Conservation (phyloP, 2,329 filamentous ascomycete species). For the Cercospora zeina region DNA sequence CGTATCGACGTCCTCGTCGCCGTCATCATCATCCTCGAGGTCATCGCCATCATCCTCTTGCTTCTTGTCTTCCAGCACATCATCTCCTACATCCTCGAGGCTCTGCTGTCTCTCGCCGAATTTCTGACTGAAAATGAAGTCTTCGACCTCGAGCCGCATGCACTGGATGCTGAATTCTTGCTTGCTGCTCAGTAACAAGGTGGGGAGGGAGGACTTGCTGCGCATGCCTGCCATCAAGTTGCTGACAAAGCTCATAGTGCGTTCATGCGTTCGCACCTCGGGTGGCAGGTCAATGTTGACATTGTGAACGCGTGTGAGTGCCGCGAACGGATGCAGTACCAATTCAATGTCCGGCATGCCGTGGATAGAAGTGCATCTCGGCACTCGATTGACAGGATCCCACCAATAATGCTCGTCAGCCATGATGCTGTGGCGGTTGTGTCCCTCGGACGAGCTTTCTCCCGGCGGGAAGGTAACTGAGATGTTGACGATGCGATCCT, state of each 20-base stretch:
- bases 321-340: constrained; percentile 32
- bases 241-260: constrained; percentile 27
- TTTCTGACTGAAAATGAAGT: not conserved
- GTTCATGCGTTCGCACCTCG: constrained; percentile 21
- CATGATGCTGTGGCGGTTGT: constrained; percentile 21
- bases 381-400: constrained; percentile 25
- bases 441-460: not conserved
- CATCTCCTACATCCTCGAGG: constrained; percentile 3
- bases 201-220: not conserved
- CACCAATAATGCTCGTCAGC: constrained; percentile 31
- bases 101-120: not conserved
- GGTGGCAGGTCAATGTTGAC: constrained; percentile 32
- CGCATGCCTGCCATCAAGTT: constrained; percentile 29
- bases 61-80: not conserved
- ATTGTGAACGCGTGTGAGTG: constrained; percentile 32
- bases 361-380: constrained; percentile 32
- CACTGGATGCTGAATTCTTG: constrained; percentile 2
- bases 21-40: not conserved
- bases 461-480: constrained; percentile 30
- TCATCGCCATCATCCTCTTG: not conserved
- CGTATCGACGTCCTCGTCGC: not conserved
- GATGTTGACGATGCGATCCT: constrained; percentile 30
- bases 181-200: not conserved
- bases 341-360: constrained; percentile 35
- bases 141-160: constrained; percentile 12